phyloP scores from a whole-genome alignment of 2,329 filamentous ascomycete species.

The Fusarium zealandicum region DNA sequence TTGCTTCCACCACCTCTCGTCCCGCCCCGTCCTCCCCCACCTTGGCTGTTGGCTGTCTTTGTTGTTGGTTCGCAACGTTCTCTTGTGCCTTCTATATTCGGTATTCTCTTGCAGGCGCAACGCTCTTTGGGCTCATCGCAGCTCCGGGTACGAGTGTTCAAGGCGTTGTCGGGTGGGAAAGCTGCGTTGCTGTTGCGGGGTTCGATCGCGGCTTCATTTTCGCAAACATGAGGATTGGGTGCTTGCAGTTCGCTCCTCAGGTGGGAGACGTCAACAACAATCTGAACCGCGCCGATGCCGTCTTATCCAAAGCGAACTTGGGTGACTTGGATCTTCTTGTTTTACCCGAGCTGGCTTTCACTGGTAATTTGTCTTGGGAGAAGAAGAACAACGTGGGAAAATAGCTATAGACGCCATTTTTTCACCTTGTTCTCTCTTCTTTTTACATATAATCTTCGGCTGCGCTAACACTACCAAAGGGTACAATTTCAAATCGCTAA shows the following conservation, averaged over 20 bases:
- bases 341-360: slow-evolving; percentile 78
- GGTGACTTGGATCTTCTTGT: slow-evolving; percentile 73
- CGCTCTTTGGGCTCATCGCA: not conserved
- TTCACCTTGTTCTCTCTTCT: not conserved
- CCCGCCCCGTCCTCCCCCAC: too few relatives aligned
- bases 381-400: not conserved
- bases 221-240: slow-evolving; percentile 69
- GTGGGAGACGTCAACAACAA: slow-evolving; percentile 76
- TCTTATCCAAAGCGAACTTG: slow-evolving; percentile 62
- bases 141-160: not conserved
- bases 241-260: slow-evolving; percentile 75
- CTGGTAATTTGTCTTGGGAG: slow-evolving; percentile 57
- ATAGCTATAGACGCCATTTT: not conserved
- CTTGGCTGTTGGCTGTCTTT: slow-evolving; percentile 4
- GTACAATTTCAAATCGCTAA: slow-evolving; percentile 78
- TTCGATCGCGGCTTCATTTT: not conserved
- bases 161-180: not conserved
- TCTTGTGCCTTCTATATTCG: not conserved
- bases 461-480: slow-evolving; percentile 53
- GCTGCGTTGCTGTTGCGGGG: slow-evolving; percentile 14
- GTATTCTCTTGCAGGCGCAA: not conserved
- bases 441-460: not conserved
- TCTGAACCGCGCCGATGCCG: slow-evolving; percentile 45
- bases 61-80: not conserved
- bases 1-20: too few relatives aligned